Evolutionary conservation across 352 stramenopile genomes (phyloP).

Genomic region (Pythium dissotocum): DNA sequence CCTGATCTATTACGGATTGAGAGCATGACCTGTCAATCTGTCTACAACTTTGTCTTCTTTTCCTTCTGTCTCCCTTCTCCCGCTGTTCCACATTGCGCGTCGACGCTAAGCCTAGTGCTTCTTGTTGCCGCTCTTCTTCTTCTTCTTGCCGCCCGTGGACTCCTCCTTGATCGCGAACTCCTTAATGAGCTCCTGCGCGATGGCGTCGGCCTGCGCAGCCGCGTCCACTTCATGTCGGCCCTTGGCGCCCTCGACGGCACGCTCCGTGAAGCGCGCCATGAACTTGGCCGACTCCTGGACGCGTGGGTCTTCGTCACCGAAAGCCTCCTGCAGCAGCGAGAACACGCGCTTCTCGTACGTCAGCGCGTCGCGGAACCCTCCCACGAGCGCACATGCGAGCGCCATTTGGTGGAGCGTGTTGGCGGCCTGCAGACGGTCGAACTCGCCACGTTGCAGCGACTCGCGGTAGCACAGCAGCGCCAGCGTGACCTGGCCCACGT

Average conservation of each 20-base stretch:
- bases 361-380: constrained; percentile 84
- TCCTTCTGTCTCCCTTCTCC: neutral
- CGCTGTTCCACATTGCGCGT: neutral
- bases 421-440: constrained; percentile 84
- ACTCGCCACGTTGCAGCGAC: constrained; percentile 82
- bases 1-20: constrained; percentile 5
- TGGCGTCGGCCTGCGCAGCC: constrained; percentile 68
- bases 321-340: constrained; percentile 76
- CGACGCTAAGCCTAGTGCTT: constrained; percentile 50
- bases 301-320: constrained; percentile 78
- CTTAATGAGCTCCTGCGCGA: constrained; percentile 72
- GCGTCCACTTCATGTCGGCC: constrained; percentile 76
- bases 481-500: constrained; percentile 82
- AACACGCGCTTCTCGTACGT: constrained; percentile 91
- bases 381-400: constrained; percentile 72
- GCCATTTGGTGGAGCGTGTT: constrained; percentile 90
- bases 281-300: constrained; percentile 83
- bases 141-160: constrained; percentile 52
- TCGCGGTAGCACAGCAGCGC: constrained; percentile 90
- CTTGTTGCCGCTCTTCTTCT: constrained; percentile 71
- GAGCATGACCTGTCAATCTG: neutral
- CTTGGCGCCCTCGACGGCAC: constrained; percentile 86
- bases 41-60: constrained; percentile 9
- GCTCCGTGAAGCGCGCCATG: constrained; percentile 87
- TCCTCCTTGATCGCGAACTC: constrained; percentile 77